Percentiles rank a stretch among this genome's conserved stretches.
Conservation (phyloP, 1,284 basidiomycete genomes). For the Sphaerobolus stellatus region DNA sequence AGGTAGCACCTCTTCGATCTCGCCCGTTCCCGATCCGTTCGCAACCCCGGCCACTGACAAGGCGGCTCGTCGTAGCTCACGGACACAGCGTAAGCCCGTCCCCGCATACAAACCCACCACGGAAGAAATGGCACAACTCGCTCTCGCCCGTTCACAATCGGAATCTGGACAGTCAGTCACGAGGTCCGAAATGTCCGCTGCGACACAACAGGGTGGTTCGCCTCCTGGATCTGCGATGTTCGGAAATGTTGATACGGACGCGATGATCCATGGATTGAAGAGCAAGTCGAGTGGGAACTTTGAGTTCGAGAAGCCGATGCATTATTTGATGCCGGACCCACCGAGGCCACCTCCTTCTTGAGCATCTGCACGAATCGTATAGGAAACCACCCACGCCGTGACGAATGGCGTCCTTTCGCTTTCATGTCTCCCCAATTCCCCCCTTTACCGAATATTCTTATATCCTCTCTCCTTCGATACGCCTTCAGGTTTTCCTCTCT, state of each 20-base stretch:
- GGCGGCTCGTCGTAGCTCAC: neutral
- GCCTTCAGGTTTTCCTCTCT: no score
- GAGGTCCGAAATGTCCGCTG: no score
- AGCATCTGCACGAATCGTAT: no score
- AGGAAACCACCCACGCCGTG: no score
- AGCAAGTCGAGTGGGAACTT: constrained; percentile 8
- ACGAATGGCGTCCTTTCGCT: no score
- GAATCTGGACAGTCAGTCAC: neutral
- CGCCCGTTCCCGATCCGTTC: neutral
- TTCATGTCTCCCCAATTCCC: no score
- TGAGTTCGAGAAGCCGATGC: neutral
- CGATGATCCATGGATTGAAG: neutral
- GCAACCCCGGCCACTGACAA: neutral
- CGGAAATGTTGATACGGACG: no score
- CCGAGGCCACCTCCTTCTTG: neutral
- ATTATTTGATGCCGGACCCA: constrained; percentile 6
- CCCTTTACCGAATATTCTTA: no score
- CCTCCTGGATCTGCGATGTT: no score
- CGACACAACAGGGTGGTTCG: no score
- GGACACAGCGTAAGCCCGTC: constrained; percentile 3
- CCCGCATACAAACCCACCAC: constrained; percentile 1
- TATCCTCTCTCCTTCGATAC: no score
- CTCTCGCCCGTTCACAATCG: neutral
- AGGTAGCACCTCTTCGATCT: neutral
- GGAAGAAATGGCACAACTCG: neutral